Evolutionary conservation across 805 yeast species (phyloP), one percentile per base, ranked within the genome.

Genomic region (Pichia ethanolica): DNA sequence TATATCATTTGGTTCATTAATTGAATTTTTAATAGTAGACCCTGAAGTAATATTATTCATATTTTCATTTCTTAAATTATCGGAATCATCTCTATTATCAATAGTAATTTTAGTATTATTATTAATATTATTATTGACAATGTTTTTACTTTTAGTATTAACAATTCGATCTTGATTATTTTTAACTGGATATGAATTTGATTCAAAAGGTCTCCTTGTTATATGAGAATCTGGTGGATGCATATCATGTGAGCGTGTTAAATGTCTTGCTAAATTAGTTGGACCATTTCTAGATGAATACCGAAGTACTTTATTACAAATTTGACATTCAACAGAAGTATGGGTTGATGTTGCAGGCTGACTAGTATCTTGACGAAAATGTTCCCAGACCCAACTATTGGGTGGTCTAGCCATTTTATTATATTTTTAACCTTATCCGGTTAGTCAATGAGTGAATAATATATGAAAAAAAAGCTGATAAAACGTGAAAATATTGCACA

Each of bases 371-470:
- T 58, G 65, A n/a, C 61, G 53, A 53, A 57, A 66, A 44, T 65
- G 67, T 43, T 62, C 63, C 69, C 69, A 65, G 5, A 66, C 69
- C 69, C 69, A 66, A 39, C 63, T 57, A 49, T 63, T 62, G 43
- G 68, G 67, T 9, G 69, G 69, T 48, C 70, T 56, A 11, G 70
- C 67, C 69, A 66, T 66, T 6, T 10, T 39, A 12, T 39, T 7
- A 38, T 11, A 5, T 7, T 39, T 27, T 26, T 13, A 27, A 11
- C 42, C 11, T 11, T 39, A 25, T 9, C 32, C 42, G 20, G 42
- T 13, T 5, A 8, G 6, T 33, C 30, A 39, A 39, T 27, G 28
- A 26, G 13, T n/a, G 10, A 5, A n/a, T 10, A 30, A n/a, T 12
- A 27, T 9, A 8, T 13, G 11, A 5, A 39, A n/a, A 27, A 34